A percentile compares a stretch with the other conserved stretches of the same genome.
Conservation (phyloP, 2,329 filamentous ascomycete species). For the Aulographum hederae region DNA sequence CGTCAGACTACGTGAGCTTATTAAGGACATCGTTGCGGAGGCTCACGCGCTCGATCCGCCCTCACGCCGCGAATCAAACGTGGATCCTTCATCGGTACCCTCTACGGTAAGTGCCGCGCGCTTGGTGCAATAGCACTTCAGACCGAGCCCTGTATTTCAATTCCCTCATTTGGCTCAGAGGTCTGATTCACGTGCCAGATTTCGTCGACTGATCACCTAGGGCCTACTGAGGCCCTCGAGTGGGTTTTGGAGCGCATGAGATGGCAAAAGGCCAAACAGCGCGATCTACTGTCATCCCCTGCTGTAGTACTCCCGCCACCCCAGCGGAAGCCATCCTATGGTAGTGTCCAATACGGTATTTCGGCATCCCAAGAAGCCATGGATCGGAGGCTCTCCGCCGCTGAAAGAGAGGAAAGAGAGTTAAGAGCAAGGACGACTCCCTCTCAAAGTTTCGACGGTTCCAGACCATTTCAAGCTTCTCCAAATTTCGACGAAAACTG, state of each 20-base stretch:
- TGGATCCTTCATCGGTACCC: not conserved
- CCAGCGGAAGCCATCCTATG: no score
- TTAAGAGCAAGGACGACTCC: not conserved
- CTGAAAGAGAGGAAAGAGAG: not conserved
- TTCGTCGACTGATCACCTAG: not conserved
- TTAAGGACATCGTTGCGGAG: not conserved
- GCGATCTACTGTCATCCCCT: not conserved
- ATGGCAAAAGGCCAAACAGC: conserved; percentile 4
- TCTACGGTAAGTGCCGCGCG: not conserved
- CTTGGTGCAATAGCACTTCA: not conserved
- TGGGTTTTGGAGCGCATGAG: conserved; percentile 3
- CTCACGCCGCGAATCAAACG: not conserved
- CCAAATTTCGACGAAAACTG: not conserved
- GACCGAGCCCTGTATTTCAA: not conserved
- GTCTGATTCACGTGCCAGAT: not conserved
- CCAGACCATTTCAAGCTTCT: not conserved
- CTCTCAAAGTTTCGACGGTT: not conserved
- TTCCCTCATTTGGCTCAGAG: not conserved
- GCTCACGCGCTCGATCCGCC: not conserved
- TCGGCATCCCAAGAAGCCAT: not conserved
- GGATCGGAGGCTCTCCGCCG: not conserved
- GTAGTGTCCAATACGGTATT: no score
- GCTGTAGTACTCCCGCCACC: not conserved
- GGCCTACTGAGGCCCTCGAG: conserved; percentile 2
- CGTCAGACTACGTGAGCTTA: not conserved